These are phyloP conservation scores for Cladosporium colombiae DNA, from an alignment of 2,329 filamentous ascomycete species.

Conservation along the genomic window DNA sequence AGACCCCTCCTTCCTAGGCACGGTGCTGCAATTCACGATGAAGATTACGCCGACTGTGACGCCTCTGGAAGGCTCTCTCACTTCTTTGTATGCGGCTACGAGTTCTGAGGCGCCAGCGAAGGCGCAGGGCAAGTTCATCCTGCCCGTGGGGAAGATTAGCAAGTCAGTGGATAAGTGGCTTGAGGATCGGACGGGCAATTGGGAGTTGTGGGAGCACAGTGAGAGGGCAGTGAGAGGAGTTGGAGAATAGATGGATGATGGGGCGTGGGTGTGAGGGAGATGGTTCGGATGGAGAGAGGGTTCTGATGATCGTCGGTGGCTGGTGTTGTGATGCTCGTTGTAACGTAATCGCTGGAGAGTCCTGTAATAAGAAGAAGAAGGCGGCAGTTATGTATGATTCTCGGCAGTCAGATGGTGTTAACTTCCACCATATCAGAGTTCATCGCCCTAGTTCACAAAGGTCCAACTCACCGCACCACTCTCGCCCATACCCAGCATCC, in stretches of 20 bases:
- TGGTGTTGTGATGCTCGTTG: not conserved
- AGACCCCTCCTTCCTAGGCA: not conserved
- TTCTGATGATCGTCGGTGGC: not conserved
- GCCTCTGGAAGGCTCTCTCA: not conserved
- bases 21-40: not conserved
- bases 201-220: not conserved
- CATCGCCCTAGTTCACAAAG: not conserved
- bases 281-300: not conserved
- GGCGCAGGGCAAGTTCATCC: not conserved
- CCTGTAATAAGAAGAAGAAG: not conserved
- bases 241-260: not conserved
- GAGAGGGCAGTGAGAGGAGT: not conserved
- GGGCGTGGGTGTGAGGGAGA: not conserved
- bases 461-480: not conserved
- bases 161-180: not conserved
- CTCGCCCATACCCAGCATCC: too few species aligned
- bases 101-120: constrained; percentile 8
- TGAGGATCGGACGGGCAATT: not conserved
- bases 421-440: not conserved
- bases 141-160: not conserved
- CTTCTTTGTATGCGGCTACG: constrained; percentile 4
- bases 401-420: not conserved
- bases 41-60: not conserved
- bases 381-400: not conserved
- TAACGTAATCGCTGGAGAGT: too few species aligned